phyloP scores from a whole-genome alignment of 495 filamentous ascomycete species.

The Neurospora sp. region DNA sequence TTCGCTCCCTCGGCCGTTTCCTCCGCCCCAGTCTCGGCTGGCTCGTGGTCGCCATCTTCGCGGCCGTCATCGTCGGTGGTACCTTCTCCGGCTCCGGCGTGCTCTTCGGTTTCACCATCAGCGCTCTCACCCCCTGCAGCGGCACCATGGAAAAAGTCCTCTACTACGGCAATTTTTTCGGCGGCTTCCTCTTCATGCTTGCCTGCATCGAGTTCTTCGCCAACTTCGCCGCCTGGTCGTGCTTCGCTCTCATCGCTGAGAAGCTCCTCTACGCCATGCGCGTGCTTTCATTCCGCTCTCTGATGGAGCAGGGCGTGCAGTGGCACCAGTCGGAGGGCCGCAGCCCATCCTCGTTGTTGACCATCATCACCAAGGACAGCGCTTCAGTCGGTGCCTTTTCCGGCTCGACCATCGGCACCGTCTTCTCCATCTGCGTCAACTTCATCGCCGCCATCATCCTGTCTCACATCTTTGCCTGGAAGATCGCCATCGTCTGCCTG shows the following conservation, averaged over 20 bases:
- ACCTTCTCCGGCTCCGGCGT: conserved; percentile 19
- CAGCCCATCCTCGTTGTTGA: conserved; percentile 67
- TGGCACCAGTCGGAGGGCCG: conserved; percentile 78
- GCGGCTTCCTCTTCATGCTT: conserved; percentile 80
- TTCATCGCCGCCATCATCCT: conserved; percentile 55
- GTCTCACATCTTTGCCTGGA: conserved; percentile 66
- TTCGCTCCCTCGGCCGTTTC: background rate
- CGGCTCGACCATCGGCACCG: conserved; percentile 66
- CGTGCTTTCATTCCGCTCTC: conserved; percentile 65
- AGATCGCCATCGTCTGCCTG: conserved; percentile 75
- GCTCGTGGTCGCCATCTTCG: conserved; percentile 4
- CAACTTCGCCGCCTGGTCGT: conserved; percentile 52
- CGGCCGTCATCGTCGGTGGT: conserved; percentile 7
- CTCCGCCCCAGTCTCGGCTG: conserved; percentile 4
- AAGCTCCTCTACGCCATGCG: conserved; percentile 70
- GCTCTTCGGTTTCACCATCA: conserved; percentile 16
- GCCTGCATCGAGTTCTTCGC: conserved; percentile 62
- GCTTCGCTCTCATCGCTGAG: conserved; percentile 64
- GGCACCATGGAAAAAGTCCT: conserved; percentile 31
- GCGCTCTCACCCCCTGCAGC: conserved; percentile 22
- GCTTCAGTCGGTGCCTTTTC: conserved; percentile 70
- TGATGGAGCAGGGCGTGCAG: conserved; percentile 75
- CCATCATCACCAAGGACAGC: conserved; percentile 69
- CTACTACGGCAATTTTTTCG: conserved; percentile 70
- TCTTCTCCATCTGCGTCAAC: conserved; percentile 60